Evolutionary conservation across 2,329 filamentous ascomycete genomes (phyloP).

Genomic region (Fusarium proliferatum): DNA sequence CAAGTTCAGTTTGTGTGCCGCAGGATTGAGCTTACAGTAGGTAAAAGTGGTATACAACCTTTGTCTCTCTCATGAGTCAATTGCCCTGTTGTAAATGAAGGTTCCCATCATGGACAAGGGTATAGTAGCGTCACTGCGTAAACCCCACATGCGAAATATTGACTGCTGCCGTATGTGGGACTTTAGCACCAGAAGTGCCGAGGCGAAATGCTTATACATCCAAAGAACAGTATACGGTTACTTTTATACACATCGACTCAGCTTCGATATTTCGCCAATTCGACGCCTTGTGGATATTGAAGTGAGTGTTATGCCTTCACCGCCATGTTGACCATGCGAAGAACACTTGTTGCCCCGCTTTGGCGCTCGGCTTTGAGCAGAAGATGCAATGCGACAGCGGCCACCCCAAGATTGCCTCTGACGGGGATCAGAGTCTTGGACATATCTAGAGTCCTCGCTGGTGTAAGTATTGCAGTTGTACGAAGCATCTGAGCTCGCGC

Average conservation of each 20-base stretch:
- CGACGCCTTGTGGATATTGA: rapidly evolving
- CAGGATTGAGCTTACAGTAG: rapidly evolving
- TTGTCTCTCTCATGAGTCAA: not conserved
- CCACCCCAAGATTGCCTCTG: not conserved
- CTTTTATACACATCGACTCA: rapidly evolving
- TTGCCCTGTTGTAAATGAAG: not conserved
- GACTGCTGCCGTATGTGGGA: not conserved
- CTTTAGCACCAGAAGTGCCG: not conserved
- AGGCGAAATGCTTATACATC: not conserved
- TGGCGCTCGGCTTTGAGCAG: not conserved
- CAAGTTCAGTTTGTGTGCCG: rapidly evolving
- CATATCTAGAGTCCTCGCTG: conserved; percentile 75
- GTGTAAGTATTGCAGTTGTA: conserved; percentile 61
- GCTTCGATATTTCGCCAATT: too few species aligned
- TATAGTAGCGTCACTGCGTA: not conserved
- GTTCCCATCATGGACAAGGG: not conserved
- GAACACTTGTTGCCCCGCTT: not conserved
- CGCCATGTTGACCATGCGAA: not conserved
- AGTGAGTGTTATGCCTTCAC: not conserved
- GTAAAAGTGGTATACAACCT: too few species aligned
- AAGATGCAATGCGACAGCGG: not conserved
- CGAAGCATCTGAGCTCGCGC: rapidly evolving
- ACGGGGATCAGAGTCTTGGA: not conserved
- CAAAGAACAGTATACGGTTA: too few species aligned
- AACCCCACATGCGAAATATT: not conserved